Percentiles rank a stretch among this genome's conserved stretches.
phyloP scores from a whole-genome alignment of 2,329 filamentous ascomycete species.

The Cordyceps tenuipes region DNA sequence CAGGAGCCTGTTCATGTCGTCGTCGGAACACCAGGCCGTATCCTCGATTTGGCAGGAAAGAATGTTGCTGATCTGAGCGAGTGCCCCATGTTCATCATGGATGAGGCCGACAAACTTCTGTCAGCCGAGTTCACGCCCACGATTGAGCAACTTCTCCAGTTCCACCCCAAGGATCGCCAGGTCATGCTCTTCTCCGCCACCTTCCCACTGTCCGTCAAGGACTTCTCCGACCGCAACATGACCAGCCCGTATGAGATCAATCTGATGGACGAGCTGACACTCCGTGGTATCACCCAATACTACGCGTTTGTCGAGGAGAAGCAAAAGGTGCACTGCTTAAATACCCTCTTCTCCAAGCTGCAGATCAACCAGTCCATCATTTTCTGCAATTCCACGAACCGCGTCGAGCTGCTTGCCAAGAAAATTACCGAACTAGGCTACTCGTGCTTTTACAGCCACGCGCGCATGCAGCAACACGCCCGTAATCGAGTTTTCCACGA shows the following conservation, averaged over 20 bases:
- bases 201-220: slow-evolving; percentile 93
- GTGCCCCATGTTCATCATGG: slow-evolving; percentile 98
- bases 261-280: slow-evolving; percentile 96
- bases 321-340: slow-evolving; percentile 97
- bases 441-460: slow-evolving; percentile 98
- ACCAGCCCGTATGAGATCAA: slow-evolving; percentile 95
- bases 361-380: slow-evolving; percentile 99
- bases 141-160: slow-evolving; percentile 89
- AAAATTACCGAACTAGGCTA: slow-evolving; percentile 99
- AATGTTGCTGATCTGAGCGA: slow-evolving; percentile 92
- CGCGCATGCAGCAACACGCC: slow-evolving; percentile 93
- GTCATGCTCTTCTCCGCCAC: slow-evolving; percentile 99
- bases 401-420: slow-evolving; percentile 93
- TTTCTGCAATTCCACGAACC: slow-evolving; percentile 98
- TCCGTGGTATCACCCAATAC: slow-evolving; percentile 97
- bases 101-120: slow-evolving; percentile 95
- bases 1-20: slow-evolving; percentile 95
- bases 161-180: slow-evolving; percentile 94
- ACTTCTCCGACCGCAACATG: slow-evolving; percentile 99
- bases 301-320: slow-evolving; percentile 99
- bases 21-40: slow-evolving; percentile 92
- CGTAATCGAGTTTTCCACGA: slow-evolving; percentile 99
- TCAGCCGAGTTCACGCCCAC: slow-evolving; percentile 96
- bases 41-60: slow-evolving; percentile 92
- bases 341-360: slow-evolving; percentile 96